A percentile compares a stretch with the other conserved stretches of the same genome.
Conservation (phyloP, 2,329 filamentous ascomycete species). For the Ciborinia camelliae region DNA sequence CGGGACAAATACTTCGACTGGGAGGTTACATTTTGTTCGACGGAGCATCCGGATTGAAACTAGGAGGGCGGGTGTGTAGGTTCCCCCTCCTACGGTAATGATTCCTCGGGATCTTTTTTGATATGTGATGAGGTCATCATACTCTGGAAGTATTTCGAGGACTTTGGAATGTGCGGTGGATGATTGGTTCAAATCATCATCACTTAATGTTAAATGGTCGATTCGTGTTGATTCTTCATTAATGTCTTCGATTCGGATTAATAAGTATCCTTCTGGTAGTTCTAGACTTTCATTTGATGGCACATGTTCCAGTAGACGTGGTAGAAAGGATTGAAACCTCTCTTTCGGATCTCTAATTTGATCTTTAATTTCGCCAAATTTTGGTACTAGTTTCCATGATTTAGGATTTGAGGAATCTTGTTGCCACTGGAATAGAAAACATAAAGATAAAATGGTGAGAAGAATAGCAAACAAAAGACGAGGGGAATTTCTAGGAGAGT, state of each 20-base stretch:
- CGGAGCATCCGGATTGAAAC: constrained; percentile 44
- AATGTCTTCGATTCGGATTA: constrained; percentile 14
- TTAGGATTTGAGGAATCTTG: constrained; percentile 7
- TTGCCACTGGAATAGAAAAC: constrained; percentile 10
- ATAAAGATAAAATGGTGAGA: constrained; percentile 3
- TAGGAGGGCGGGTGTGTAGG: constrained; percentile 40
- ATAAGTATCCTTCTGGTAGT: constrained; percentile 1
- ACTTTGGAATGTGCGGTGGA: constrained; percentile 2
- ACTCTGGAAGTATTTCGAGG: constrained; percentile 8
- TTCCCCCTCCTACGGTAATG: constrained; percentile 42
- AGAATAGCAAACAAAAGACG: background rate
- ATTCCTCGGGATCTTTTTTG: constrained; percentile 37
- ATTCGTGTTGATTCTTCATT: background rate
- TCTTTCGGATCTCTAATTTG: constrained; percentile 5
- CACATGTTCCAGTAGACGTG: background rate
- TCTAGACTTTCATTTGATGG: background rate
- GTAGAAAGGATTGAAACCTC: constrained; percentile 3
- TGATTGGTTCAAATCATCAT: constrained; percentile 10
- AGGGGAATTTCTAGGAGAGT: constrained; percentile 3
- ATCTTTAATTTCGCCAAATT: background rate
- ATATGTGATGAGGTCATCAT: constrained; percentile 12
- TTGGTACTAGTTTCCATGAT: constrained; percentile 11
- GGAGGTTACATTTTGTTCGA: constrained; percentile 38
- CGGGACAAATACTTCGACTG: constrained; percentile 43
- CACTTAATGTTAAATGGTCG: constrained; percentile 6